phyloP scores from a whole-genome alignment of 2,329 filamentous ascomycete species.

The Xylogone sp. region DNA sequence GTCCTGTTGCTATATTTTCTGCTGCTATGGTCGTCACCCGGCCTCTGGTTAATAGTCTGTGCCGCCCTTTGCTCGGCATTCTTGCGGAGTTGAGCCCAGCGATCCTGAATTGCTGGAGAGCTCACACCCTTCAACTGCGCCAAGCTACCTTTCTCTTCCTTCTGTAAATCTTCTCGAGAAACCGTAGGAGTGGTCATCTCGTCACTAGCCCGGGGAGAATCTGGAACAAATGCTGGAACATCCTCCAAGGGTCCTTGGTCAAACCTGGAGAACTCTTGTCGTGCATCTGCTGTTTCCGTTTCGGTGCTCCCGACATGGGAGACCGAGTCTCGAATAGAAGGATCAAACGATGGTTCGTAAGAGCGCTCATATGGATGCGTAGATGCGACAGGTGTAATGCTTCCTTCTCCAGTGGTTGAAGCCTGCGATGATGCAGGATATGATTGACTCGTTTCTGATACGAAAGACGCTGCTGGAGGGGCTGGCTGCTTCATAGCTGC shows the following conservation, averaged over 20 bases:
- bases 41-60: slow-evolving; percentile 36
- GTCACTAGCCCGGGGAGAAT: slow-evolving; percentile 24
- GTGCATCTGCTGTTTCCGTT: slow-evolving; percentile 56
- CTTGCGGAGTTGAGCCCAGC: slow-evolving; percentile 94
- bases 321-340: slow-evolving; percentile 42
- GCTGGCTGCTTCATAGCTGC: background rate
- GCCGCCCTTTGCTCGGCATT: slow-evolving; percentile 83
- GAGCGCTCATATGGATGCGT: slow-evolving; percentile 27
- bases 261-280: slow-evolving; percentile 63
- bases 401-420: slow-evolving; percentile 20
- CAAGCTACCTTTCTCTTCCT: slow-evolving; percentile 34
- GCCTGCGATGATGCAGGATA: slow-evolving; percentile 25
- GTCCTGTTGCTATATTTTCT: slow-evolving; percentile 52
- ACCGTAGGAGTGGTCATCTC: slow-evolving; percentile 12
- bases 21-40: slow-evolving; percentile 59
- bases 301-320: slow-evolving; percentile 58
- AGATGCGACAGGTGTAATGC: slow-evolving; percentile 21
- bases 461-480: slow-evolving; percentile 13
- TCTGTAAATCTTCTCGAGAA: slow-evolving; percentile 13
- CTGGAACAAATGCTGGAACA: slow-evolving; percentile 77
- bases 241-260: slow-evolving; percentile 86
- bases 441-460: slow-evolving; percentile 14
- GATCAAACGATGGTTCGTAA: slow-evolving; percentile 38
- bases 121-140: slow-evolving; percentile 18
- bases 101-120: slow-evolving; percentile 55